Percentiles rank a stretch among this genome's conserved stretches.
Evolutionary conservation across 257 asterid genomes (phyloP).

Genomic region (Nicotiana benthamiana): DNA sequence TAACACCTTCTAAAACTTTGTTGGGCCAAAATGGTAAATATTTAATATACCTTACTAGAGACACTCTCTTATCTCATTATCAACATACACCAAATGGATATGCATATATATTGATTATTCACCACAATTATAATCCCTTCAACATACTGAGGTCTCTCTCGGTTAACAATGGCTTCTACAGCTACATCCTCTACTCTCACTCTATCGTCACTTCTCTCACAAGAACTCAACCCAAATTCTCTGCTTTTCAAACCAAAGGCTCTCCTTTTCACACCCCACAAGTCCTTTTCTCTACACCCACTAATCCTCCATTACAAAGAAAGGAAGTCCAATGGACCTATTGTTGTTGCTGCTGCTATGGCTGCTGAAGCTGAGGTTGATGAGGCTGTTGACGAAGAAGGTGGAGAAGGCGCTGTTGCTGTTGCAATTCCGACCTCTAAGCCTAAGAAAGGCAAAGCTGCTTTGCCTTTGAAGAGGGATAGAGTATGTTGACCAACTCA

Average conservation of each 20-base stretch:
- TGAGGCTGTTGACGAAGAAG: conserved; percentile 36
- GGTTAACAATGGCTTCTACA: conserved; percentile 22
- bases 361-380: conserved; percentile 45
- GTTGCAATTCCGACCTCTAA: conserved; percentile 42
- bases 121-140: neutral
- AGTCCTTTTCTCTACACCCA: conserved; percentile 6
- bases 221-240: conserved; percentile 23
- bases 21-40: neutral
- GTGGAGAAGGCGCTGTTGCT: conserved; percentile 28
- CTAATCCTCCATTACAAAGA: conserved; percentile 17
- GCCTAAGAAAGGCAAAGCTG: conserved; percentile 94
- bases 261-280: conserved; percentile 4
- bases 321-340: conserved; percentile 25
- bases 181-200: conserved; percentile 17
- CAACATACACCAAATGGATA: neutral
- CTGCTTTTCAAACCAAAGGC: conserved; percentile 13
- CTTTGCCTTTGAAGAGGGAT: conserved; percentile 74
- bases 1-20: neutral
- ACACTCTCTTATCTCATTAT: neutral
- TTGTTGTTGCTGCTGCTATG: conserved; percentile 28
- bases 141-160: too few relatives aligned
- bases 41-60: neutral
- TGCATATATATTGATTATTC: neutral
- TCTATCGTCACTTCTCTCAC: conserved; percentile 18
- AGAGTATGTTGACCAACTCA: conserved; percentile 38